Base-by-base conservation (phyloP, 1,139 yeast genomes). In the Scheffersomyces titani region DNA sequence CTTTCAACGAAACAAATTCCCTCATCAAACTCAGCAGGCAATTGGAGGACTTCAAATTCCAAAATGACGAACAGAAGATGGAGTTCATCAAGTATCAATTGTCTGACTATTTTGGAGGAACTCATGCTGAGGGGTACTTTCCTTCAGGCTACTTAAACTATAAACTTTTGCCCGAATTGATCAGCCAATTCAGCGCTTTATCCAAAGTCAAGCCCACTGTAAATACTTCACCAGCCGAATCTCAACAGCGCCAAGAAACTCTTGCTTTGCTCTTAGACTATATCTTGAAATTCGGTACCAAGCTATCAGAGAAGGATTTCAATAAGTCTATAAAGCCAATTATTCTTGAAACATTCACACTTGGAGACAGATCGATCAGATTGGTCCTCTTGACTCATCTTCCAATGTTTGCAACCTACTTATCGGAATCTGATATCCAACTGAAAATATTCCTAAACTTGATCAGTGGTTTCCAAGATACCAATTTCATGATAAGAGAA, bases 391-490 rank as follows among this genome's bases (percentile, higher is more conserved):
- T 94, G 59, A 85, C 85, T 45, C 79, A 85, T 54, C 73, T 94
- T 57, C 87, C 92, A 0, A 73, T 77, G 19, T 87, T 83, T 63
- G 78, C 85, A 48, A 76, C 75, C 1, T 72, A 74, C 50, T 71
- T 92, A 30, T 78, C 85, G 4, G 86, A 86, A 53, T 72, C 82
- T 40, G 91, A 88, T 51, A 82, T 92, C 6, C 89, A 90, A 60
- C 87, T 82, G 65, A 86, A 84, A 63, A 80, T 94, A 3, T 92
- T 91, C 70, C 84, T 85, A 13, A 82, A 82, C 52, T 78, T 91
- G 63, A 76, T 88, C 13, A 85, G 89, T 20, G 98, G 98, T 0
- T 89, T 94, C 65, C 86, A 88, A 47, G 99, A 94, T 69, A 85
- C 97, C 0, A 93, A 92, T 68, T 85, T 88, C 7, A 82, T 88